These are phyloP conservation scores for Gracilaria caudata DNA, from an alignment of 23 red algal species.

Conservation along the genomic window DNA sequence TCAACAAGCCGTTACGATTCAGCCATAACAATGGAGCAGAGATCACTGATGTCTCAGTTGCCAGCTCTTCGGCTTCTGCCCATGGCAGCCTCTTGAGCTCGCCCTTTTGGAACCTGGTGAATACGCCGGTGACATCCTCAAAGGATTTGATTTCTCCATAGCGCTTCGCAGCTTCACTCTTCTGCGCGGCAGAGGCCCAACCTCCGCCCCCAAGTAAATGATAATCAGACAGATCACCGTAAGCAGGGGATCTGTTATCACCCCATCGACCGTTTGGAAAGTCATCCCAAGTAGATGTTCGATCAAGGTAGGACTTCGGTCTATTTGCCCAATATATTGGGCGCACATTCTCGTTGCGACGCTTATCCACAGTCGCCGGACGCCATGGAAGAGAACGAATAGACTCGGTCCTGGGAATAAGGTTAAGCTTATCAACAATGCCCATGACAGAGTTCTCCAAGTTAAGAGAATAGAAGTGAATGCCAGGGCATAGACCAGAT, in stretches of 20 bases:
- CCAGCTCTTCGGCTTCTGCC: constrained; percentile 82
- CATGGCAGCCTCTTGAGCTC: constrained; percentile 89
- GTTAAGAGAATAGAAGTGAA: constrained; percentile 99
- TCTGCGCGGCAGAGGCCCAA: constrained; percentile 67
- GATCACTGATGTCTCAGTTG: constrained; percentile 81
- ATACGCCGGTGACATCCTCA: constrained; percentile 79
- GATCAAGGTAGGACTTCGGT: constrained; percentile 90
- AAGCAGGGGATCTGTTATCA: constrained; percentile 87
- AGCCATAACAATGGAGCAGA: constrained; percentile 79
- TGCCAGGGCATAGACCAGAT: constrained; percentile 81
- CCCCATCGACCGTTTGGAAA: constrained; percentile 98
- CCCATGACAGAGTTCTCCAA: constrained; percentile 93
- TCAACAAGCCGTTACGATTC: constrained; percentile 87
- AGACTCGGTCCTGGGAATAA: constrained; percentile 89
- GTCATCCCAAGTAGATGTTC: constrained; percentile 95
- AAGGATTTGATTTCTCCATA: constrained; percentile 78
- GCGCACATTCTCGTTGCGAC: constrained; percentile 91
- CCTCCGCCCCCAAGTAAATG: constrained; percentile 89
- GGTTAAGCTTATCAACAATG: constrained; percentile 87
- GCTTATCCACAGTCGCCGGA: constrained; percentile 89
- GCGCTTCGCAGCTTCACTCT: constrained; percentile 38
- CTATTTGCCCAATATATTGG: constrained; percentile 99
- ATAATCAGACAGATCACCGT: constrained; percentile 84
- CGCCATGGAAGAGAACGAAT: constrained; percentile 99
- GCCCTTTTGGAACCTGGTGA: constrained; percentile 82